phyloP scores from a whole-genome alignment of 768 basidiomycete genomes.

The Tulasnella calospora region DNA sequence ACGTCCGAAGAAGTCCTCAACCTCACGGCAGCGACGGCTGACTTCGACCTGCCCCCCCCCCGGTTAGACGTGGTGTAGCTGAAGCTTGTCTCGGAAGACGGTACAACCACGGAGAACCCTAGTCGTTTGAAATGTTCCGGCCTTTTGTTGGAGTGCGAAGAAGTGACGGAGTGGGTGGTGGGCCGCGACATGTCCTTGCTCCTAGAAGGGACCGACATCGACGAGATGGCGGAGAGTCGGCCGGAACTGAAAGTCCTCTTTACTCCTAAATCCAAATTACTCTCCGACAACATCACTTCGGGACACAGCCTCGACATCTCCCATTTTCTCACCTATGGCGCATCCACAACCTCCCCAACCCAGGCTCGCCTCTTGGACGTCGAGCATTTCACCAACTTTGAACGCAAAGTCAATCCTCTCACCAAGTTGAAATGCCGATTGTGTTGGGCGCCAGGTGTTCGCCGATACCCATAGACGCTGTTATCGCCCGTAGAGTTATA shows the following conservation, averaged over 20 bases:
- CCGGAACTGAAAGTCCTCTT: not conserved
- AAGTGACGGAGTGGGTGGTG: not conserved
- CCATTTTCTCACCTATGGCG: not conserved
- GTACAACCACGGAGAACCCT: too few species aligned
- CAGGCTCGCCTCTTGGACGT: not conserved
- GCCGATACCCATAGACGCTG: not conserved
- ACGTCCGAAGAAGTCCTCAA: not conserved
- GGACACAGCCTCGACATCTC: not conserved
- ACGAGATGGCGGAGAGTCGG: not conserved
- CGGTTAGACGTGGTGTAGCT: not conserved
- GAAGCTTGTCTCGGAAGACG: not conserved
- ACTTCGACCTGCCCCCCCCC: not conserved
- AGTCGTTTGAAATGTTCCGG: not conserved
- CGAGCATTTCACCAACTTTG: not conserved
- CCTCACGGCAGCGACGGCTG: not conserved
- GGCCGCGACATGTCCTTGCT: not conserved
- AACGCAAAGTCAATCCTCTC: not conserved
- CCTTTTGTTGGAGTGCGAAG: not conserved
- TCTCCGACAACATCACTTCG: not conserved
- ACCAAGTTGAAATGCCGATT: not conserved
- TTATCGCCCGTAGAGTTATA: not conserved
- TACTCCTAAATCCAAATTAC: not conserved
- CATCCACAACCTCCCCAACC: not conserved
- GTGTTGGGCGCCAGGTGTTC: not conserved
- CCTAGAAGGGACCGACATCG: not conserved